phyloP scores from a whole-genome alignment of 2,329 filamentous ascomycete species.

The Penicillium paneum region DNA sequence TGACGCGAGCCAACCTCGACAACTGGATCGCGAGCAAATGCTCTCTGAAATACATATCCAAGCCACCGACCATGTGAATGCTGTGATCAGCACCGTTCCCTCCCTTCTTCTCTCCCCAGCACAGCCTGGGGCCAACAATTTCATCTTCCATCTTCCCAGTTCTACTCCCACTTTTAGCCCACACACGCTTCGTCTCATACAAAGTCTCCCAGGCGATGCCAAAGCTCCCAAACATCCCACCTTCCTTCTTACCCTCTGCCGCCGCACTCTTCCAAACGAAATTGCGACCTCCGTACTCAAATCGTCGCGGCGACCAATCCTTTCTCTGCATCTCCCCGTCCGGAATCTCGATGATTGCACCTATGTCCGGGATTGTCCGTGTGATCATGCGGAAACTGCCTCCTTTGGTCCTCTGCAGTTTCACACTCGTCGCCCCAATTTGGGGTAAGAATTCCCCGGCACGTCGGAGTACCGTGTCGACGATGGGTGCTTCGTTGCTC shows the following conservation, averaged over 20 bases:
- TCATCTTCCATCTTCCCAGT: slow-evolving; percentile 19
- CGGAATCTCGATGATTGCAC: slow-evolving; percentile 11
- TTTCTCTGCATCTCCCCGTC: slow-evolving; percentile 12
- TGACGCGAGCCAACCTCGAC: slow-evolving; percentile 11
- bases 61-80: slow-evolving; percentile 13
- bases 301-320: slow-evolving; percentile 18
- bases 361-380: slow-evolving; percentile 12
- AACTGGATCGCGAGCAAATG: slow-evolving; percentile 18
- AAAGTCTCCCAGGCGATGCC: slow-evolving; percentile 16
- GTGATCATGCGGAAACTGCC: slow-evolving; percentile 15
- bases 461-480: slow-evolving; percentile 15
- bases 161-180: slow-evolving; percentile 13
- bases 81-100: slow-evolving; percentile 10
- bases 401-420: slow-evolving; percentile 11
- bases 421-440: slow-evolving; percentile 14
- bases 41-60: slow-evolving; percentile 19
- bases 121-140: slow-evolving; percentile 12
- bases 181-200: slow-evolving; percentile 19
- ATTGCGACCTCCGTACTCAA: slow-evolving; percentile 16
- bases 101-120: slow-evolving; percentile 18
- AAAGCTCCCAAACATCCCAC: slow-evolving; percentile 10
- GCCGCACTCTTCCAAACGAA: slow-evolving; percentile 17
- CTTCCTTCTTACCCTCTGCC: slow-evolving; percentile 8
- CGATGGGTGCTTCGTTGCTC: slow-evolving; percentile 15
- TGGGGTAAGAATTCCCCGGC: slow-evolving; percentile 17